These are phyloP conservation scores for Quercus variabilis DNA, from an alignment of 306 rosid species.

Conservation along the genomic window DNA sequence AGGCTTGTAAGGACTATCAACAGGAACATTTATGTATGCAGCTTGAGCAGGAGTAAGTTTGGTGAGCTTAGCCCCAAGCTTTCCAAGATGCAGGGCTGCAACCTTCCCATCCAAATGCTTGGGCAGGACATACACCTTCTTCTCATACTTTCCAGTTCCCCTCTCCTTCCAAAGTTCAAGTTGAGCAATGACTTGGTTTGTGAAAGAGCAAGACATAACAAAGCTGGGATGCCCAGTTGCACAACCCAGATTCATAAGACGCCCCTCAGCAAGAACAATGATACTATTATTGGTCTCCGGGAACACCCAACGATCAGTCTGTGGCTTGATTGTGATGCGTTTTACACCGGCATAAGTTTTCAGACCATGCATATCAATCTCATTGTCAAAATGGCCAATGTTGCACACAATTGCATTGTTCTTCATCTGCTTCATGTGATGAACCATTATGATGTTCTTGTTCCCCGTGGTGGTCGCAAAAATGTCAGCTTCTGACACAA, in stretches of 20 bases:
- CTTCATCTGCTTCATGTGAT: background rate
- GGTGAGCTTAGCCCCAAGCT: background rate
- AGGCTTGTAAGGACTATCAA: too few relatives aligned
- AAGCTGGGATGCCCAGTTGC: background rate
- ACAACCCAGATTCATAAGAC: background rate
- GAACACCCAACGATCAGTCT: background rate
- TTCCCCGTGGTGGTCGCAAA: slow-evolving; percentile 89
- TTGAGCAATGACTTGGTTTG: background rate
- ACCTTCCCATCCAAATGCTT: too few relatives aligned
- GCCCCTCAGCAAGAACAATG: background rate
- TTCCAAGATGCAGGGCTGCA: too few relatives aligned
- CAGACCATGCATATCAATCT: background rate
- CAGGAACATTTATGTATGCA: too few relatives aligned
- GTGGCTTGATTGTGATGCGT: background rate
- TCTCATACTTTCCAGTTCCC: background rate
- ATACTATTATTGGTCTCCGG: background rate
- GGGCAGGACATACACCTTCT: background rate
- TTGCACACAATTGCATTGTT: background rate
- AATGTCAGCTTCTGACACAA: slow-evolving; percentile 66
- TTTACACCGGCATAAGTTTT: background rate
- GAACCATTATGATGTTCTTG: background rate
- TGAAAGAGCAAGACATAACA: background rate
- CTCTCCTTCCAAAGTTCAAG: background rate
- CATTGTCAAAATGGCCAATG: background rate
- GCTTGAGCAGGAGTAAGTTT: background rate